Base-by-base conservation (phyloP, 257 asterid genomes). In the Paraleonurus japonicus region DNA sequence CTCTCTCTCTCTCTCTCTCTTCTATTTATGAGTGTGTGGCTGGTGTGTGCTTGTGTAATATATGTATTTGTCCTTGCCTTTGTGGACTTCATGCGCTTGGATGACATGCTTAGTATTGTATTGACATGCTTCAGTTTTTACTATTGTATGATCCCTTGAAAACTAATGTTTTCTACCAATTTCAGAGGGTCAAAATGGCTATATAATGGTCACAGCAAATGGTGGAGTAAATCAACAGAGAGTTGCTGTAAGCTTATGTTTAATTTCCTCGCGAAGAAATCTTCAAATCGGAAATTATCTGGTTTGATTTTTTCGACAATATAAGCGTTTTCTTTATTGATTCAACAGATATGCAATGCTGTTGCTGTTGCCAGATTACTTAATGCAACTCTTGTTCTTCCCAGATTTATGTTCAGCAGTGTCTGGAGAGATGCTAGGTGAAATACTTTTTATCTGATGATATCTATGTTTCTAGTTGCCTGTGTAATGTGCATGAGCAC, bases 141-240 rank as follows among this genome's bases (percentile, higher is more conserved):
- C 10, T 35, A 35, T 69, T 62, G 63, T 45, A 37, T 39, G 17
- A 4, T 39, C 58, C 11, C 47, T 11, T 16, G 7, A 43, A 62
- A 55, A 64, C 74, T 79, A 75, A 76, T 47, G 37, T 19, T 35
- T 15, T 61, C 58, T 60, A 13, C 70, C 65, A 22, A 51, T 84
- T 78, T 71, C 92, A 95, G 96, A 82, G 77, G 96, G 96, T 61
- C 78, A 37, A 41, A 85, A 63, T 83, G 99, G 99, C 74, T 92
- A 82, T 79, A 77, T 95, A 71, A 83, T 92, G 92, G 86, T 92
- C 78, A 92, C 92, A 63, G 99, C 98, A 75, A 95, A 95, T 83
- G 99, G 99, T 63, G 99, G 99, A 70, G 90, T 92, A 82, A 95
- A 95, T 85, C 99, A 95, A 84, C 99, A 95, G 80, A 85, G 99